Evolutionary conservation across 129 eudicot genomes (phyloP).

Genomic region (Tanacetum coccineum): DNA sequence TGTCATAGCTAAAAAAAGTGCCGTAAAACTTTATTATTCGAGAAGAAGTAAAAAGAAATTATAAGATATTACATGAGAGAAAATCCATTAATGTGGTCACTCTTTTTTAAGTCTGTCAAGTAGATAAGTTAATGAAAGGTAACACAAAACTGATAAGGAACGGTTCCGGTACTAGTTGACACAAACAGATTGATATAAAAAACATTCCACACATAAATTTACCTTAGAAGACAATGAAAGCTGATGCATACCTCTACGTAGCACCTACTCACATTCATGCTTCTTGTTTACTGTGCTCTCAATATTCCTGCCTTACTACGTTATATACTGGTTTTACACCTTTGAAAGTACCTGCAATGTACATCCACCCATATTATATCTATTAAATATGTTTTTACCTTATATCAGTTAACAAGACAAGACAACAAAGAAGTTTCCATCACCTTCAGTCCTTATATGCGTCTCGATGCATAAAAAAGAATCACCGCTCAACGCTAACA

Average conservation of each 20-base stretch:
- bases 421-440: not conserved
- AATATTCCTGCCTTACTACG: not conserved
- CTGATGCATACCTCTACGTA: not conserved
- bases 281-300: not conserved
- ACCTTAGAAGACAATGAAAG: slow-evolving; percentile 2
- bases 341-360: not conserved
- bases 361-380: not conserved
- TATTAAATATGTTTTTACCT: not conserved
- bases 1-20: too few relatives aligned
- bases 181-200: not conserved
- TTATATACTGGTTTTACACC: not conserved
- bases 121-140: not conserved
- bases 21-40: too few relatives aligned
- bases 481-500: slow-evolving; percentile 8
- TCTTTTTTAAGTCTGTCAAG: not conserved
- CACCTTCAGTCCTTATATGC: not conserved
- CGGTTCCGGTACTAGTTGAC: not conserved
- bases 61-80: too few relatives aligned
- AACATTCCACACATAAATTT: not conserved
- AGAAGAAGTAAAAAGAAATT: too few relatives aligned
- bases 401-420: slow-evolving; percentile 7
- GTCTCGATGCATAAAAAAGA: slow-evolving; percentile 18
- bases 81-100: too few relatives aligned
- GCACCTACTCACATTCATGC: not conserved
- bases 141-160: not conserved